phyloP scores from a whole-genome alignment of 2,329 filamentous ascomycete genomes.

The Exophiala calicioides region DNA sequence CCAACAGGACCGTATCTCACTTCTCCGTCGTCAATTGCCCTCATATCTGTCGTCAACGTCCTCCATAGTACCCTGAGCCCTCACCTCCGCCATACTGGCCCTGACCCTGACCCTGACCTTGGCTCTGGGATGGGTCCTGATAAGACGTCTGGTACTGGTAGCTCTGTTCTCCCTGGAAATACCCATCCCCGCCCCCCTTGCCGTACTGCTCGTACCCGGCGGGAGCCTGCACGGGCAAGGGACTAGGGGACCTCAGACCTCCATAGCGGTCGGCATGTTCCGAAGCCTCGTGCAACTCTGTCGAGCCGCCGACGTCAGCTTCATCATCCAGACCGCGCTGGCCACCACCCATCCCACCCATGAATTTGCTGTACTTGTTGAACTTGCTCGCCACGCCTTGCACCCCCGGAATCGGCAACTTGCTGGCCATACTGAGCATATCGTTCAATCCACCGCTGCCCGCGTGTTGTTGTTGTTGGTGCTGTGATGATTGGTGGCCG shows the following conservation, averaged over 20 bases:
- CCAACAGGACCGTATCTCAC: no score
- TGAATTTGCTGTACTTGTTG: constrained; percentile 30
- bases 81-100: constrained; percentile 20
- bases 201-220: constrained; percentile 28
- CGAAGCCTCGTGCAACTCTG: constrained; percentile 23
- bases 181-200: constrained; percentile 2
- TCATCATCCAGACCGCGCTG: constrained; percentile 20
- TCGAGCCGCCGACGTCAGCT: constrained; percentile 16
- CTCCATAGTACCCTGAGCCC: constrained; percentile 22
- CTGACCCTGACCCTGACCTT: constrained; percentile 8
- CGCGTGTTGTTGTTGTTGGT: constrained; percentile 12
- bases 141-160: constrained; percentile 23
- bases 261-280: constrained; percentile 10
- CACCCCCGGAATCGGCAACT: constrained; percentile 30
- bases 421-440: constrained; percentile 28
- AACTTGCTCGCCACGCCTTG: constrained; percentile 20
- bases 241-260: constrained; percentile 20
- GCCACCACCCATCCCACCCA: constrained; percentile 22
- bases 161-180: constrained; percentile 12
- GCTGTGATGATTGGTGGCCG: constrained; percentile 12
- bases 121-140: constrained; percentile 18
- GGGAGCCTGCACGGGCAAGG: constrained; percentile 22
- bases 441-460: constrained; percentile 24
- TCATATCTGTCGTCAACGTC: constrained; percentile 21
- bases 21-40: no score